Evolutionary conservation across 148 eudicot genomes (phyloP).

Genomic region (Diospyros lotus): DNA sequence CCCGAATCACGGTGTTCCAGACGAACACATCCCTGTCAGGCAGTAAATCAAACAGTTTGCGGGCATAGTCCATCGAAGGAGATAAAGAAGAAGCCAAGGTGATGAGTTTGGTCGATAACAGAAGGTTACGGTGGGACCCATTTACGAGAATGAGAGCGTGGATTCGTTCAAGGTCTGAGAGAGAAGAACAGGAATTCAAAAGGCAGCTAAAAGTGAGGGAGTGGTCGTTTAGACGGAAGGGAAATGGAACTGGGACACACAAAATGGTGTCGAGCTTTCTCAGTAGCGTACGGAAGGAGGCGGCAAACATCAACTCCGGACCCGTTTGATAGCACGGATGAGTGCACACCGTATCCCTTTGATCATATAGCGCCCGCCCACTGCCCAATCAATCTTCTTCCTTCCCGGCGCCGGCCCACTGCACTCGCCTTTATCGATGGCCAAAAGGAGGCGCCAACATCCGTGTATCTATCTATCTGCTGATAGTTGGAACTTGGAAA

Average conservation of each 20-base stretch:
- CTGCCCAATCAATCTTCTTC: no score
- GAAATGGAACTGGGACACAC: neutral
- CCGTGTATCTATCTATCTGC: no score
- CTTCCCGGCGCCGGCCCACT: no score
- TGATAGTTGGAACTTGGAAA: no score
- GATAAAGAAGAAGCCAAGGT: neutral
- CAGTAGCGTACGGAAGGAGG: neutral
- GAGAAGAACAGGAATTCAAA: slow-evolving; percentile 12
- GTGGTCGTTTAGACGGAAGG: slow-evolving; percentile 6
- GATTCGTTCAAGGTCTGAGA: slow-evolving; percentile 12
- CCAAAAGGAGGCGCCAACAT: no score
- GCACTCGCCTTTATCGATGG: no score
- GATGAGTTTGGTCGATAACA: slow-evolving; percentile 17
- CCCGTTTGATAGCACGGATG: neutral
- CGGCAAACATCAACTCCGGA: slow-evolving; percentile 3
- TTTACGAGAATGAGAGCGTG: slow-evolving; percentile 17
- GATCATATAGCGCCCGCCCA: no score
- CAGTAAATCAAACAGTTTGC: slow-evolving; percentile 22
- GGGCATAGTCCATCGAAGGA: slow-evolving; percentile 26
- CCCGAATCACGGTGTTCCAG: slow-evolving; percentile 24
- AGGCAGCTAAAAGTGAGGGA: slow-evolving; percentile 10
- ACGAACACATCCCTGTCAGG: slow-evolving; percentile 7
- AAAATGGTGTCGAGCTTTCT: slow-evolving; percentile 6
- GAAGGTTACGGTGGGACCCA: slow-evolving; percentile 16
- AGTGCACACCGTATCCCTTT: no score